phyloP scores from a whole-genome alignment of 345 rosid genomes.

The Sonneratia caseolaris region DNA sequence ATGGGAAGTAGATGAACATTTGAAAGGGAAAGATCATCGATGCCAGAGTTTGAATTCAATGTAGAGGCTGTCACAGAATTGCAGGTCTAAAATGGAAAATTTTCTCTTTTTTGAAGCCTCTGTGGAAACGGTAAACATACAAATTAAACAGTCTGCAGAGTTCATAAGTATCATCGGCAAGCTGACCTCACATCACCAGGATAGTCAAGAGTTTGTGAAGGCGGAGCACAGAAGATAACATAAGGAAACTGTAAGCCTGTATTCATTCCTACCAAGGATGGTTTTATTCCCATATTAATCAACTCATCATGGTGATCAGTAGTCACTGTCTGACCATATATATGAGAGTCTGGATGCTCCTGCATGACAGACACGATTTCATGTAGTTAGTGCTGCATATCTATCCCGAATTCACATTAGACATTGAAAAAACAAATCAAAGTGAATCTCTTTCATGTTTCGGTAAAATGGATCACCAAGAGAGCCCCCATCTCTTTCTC shows the following conservation, averaged over 20 bases:
- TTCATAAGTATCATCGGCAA: not conserved
- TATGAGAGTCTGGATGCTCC: constrained; percentile 71
- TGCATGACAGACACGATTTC: constrained; percentile 22
- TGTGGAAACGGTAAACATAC: not conserved
- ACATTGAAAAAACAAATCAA: not conserved
- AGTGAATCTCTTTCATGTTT: not conserved
- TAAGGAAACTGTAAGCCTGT: constrained; percentile 43
- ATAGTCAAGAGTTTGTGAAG: constrained; percentile 67
- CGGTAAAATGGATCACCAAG: not conserved
- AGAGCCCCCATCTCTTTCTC: not conserved
- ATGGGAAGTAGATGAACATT: not conserved
- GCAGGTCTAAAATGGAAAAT: not conserved
- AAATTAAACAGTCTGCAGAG: not conserved
- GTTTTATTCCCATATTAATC: constrained; percentile 65
- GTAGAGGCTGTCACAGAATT: not conserved
- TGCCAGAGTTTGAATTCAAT: not conserved
- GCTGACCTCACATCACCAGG: constrained; percentile 69
- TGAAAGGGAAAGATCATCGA: not conserved
- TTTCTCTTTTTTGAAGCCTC: not conserved
- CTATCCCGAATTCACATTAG: not conserved
- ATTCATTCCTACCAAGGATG: constrained; percentile 44
- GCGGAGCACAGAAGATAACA: constrained; percentile 93
- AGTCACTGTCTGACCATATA: constrained; percentile 75
- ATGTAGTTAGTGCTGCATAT: not conserved
- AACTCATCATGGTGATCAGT: constrained; percentile 74